A percentile compares a stretch with the other conserved stretches of the same genome.
Evolutionary conservation across 148 eudicot genomes (phyloP).

Genomic region (Rhododendron kiyosumense): DNA sequence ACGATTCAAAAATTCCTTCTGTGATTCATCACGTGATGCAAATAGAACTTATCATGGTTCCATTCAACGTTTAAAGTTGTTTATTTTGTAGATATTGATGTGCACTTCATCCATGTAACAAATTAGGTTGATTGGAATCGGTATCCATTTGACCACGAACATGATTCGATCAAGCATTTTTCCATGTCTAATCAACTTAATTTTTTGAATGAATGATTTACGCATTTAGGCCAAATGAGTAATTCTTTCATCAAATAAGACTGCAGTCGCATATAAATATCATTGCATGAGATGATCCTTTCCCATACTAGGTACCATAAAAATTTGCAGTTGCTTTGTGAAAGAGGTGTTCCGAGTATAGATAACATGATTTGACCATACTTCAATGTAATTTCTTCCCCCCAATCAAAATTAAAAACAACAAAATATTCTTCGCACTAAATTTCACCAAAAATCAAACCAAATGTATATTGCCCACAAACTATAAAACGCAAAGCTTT

Average conservation of each 20-base stretch:
- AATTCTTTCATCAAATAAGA: not conserved
- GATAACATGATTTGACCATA: not conserved
- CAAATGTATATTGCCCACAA: not conserved
- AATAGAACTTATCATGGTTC: not conserved
- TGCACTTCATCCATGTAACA: too few species aligned
- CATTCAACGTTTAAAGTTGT: not conserved
- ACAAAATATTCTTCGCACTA: not conserved
- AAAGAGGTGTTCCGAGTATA: not conserved
- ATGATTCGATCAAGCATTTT: not conserved
- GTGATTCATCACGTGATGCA: not conserved
- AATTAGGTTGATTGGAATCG: too few species aligned
- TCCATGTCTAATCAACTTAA: not conserved
- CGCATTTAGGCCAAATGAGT: not conserved
- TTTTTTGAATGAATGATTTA: not conserved
- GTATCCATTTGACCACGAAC: too few species aligned
- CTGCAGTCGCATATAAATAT: not conserved
- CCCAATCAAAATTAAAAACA: not conserved
- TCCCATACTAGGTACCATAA: not conserved
- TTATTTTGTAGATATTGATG: not conserved
- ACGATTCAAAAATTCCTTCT: too few species aligned
- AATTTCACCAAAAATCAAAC: not conserved
- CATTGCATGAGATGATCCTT: not conserved
- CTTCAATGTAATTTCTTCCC: not conserved
- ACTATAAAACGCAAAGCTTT: not conserved
- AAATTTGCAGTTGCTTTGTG: not conserved